Conservation (phyloP, 2,329 filamentous ascomycete genomes). For the Zasmidium angulare region DNA sequence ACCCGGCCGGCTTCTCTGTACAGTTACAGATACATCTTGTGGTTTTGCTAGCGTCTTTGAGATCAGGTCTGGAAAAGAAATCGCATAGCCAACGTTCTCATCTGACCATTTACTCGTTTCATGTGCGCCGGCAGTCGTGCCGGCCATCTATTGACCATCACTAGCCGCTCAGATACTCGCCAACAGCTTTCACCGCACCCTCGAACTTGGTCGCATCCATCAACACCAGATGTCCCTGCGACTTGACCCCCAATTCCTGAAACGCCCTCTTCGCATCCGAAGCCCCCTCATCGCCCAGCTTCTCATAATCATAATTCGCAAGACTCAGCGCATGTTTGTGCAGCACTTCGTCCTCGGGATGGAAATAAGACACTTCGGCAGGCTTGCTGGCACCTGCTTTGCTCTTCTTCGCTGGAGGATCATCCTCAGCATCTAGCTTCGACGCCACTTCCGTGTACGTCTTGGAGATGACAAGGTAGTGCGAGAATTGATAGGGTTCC, state of each 20-base stretch:
- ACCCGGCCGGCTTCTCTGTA: too few species aligned
- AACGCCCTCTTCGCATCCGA: slow-evolving; percentile 94
- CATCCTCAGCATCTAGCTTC: slow-evolving; percentile 67
- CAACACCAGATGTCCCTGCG: slow-evolving; percentile 80
- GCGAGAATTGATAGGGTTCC: slow-evolving; percentile 88
- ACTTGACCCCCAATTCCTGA: slow-evolving; percentile 85
- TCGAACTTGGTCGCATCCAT: slow-evolving; percentile 79
- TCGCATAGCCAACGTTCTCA: background rate
- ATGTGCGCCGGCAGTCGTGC: slow-evolving; percentile 8
- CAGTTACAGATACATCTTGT: slow-evolving; percentile 16
- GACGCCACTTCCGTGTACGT: slow-evolving; percentile 89
- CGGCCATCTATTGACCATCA: slow-evolving; percentile 3
- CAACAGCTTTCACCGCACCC: slow-evolving; percentile 71
- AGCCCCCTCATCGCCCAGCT: slow-evolving; percentile 71
- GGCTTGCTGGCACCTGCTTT: slow-evolving; percentile 43
- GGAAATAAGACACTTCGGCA: slow-evolving; percentile 84
- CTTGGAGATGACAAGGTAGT: slow-evolving; percentile 89
- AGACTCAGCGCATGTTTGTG: slow-evolving; percentile 71
- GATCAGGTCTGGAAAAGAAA: slow-evolving; percentile 10
- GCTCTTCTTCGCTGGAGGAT: slow-evolving; percentile 60
- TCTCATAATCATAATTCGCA: slow-evolving; percentile 75
- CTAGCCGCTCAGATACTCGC: slow-evolving; percentile 62
- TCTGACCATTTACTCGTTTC: background rate
- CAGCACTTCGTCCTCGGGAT: slow-evolving; percentile 90
- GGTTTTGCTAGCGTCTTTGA: slow-evolving; percentile 5